phyloP scores from a whole-genome alignment of 495 filamentous ascomycete genomes.

The Talaromyces proteolyticus region DNA sequence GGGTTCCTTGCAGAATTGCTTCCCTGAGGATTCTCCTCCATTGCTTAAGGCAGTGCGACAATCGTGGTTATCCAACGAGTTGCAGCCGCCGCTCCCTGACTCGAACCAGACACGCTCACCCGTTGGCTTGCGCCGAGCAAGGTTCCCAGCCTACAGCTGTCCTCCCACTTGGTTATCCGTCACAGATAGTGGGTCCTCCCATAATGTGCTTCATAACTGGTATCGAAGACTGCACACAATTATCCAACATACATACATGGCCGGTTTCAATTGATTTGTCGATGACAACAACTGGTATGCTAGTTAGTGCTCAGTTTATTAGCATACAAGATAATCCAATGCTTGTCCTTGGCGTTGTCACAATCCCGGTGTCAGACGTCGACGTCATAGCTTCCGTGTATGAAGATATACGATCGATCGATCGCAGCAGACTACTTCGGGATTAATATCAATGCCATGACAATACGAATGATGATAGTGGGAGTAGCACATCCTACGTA shows the following conservation, averaged over 20 bases:
- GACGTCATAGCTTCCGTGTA: too few species aligned
- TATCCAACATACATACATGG: too few species aligned
- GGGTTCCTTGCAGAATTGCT: conserved; percentile 9
- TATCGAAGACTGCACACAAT: too few species aligned
- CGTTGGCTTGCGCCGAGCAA: conserved; percentile 4
- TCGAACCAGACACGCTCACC: conserved; percentile 9
- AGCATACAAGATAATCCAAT: too few species aligned
- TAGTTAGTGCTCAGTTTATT: too few species aligned
- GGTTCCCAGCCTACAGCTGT: conserved; percentile 3
- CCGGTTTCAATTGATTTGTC: neutral
- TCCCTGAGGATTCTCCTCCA: conserved; percentile 7
- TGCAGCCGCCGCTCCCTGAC: conserved; percentile 4
- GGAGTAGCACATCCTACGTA: too few species aligned
- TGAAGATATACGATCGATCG: too few species aligned
- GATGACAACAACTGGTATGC: neutral
- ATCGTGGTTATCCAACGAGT: conserved; percentile 8
- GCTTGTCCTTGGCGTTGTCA: too few species aligned
- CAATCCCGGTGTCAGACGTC: too few species aligned
- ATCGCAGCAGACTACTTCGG: too few species aligned
- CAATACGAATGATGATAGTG: too few species aligned
- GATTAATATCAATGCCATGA: too few species aligned
- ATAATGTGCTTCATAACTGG: neutral
- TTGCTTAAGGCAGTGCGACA: conserved; percentile 7
- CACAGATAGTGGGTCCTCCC: conserved; percentile 1
- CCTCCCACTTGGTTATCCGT: conserved; percentile 8